Conservation (phyloP, 352 stramenopile genomes). For the Phytophthora cryptogea region DNA sequence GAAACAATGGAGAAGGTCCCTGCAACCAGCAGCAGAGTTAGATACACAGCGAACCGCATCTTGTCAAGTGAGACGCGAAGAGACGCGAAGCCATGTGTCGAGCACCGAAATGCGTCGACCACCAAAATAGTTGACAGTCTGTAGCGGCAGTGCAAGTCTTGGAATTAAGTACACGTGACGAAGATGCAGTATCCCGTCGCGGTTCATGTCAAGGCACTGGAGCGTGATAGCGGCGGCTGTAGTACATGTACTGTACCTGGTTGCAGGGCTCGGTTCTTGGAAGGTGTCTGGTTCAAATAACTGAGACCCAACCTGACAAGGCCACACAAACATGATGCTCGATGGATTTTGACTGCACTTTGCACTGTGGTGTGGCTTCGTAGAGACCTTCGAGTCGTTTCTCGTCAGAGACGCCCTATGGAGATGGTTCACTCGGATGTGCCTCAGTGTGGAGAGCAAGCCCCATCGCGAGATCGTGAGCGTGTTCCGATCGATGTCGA, state of each 20-base stretch:
- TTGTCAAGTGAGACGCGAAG: conserved; percentile 19
- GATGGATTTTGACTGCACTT: too few species aligned
- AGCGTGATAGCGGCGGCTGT: too few species aligned
- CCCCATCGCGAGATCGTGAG: conserved; percentile 2
- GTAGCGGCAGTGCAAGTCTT: too few species aligned
- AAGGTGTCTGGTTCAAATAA: too few species aligned
- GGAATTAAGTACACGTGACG: too few species aligned
- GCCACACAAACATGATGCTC: too few species aligned
- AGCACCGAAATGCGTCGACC: conserved; percentile 5
- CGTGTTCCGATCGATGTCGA: conserved; percentile 9
- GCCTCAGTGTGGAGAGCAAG: conserved; percentile 5
- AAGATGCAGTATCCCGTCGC: too few species aligned
- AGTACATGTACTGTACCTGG: too few species aligned
- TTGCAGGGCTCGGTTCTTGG: too few species aligned
- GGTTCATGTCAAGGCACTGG: too few species aligned
- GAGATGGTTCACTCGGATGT: conserved; percentile 21
- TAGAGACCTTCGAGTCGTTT: conserved; percentile 13
- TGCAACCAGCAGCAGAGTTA: conserved; percentile 15
- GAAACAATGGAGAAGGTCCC: not conserved
- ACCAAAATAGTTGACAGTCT: conserved; percentile 2
- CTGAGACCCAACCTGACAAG: too few species aligned
- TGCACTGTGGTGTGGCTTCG: not conserved
- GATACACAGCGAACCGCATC: conserved; percentile 9
- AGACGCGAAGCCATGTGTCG: conserved; percentile 15
- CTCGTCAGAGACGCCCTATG: conserved; percentile 12